Evolutionary conservation across 345 rosid genomes (phyloP), one percentile per base, ranked within the genome.

Genomic region (Lepidium didymum): DNA sequence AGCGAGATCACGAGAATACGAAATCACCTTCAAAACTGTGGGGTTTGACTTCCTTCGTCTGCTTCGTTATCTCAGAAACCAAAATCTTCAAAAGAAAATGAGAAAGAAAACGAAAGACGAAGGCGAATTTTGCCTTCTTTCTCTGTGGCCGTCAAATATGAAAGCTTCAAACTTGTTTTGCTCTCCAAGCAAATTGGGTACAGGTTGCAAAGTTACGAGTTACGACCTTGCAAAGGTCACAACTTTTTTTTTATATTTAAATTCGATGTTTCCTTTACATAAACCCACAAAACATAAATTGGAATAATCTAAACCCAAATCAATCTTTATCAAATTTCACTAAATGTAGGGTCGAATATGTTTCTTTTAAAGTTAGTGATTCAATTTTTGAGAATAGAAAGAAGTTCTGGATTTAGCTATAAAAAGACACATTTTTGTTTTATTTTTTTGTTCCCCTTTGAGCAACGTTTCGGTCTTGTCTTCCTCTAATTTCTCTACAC

Each of bases 71-170:
- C 43, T 11, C 43, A 27, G 51, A 37, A 1, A 14, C 35, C 3
- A 10, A 35, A 61, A 33, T 21, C 35, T 55, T 55, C 19, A 64
- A n/a, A 11, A 8, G 68, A 25, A 31, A 56, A 7, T 13, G 27
- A 70, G 36, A 62, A 40, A 16, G 53, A 64, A 62, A 54, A 45
- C 21, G 70, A 47, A 47, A 37, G 38, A 42, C 8, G 13, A 49
- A 73, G 65, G 58, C 67, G n/a, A 41, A 13, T 21, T 25, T 66
- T 14, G 57, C 68, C 64, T 68, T 74, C 69, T 68, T 44, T 47
- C 72, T 66, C 69, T 60, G 72, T 58, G 42, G 77, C 77, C 77
- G 77, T 63, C 78, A 74, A 73, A 64, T 46, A 44, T 16, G 16
- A 31, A 66, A 66, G 67, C 67, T 72, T 54, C 35, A 46, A 62